Evolutionary conservation across 345 rosid species (phyloP).

Genomic region (Populus nigra): DNA sequence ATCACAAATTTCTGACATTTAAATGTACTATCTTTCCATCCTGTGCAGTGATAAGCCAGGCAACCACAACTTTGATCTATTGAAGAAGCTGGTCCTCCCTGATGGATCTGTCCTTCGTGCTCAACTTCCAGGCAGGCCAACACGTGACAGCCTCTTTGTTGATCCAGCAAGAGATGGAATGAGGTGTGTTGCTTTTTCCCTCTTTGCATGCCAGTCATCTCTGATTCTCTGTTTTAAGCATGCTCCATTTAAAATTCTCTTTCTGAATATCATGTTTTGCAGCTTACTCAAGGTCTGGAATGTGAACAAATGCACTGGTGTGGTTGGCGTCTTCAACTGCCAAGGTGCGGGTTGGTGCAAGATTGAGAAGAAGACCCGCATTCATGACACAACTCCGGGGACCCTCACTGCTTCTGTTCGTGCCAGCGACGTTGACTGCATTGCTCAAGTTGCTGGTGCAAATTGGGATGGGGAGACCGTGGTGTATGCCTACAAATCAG

Average conservation of each 20-base stretch:
- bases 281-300: conserved; percentile 96
- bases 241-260: neutral
- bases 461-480: conserved; percentile 78
- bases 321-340: conserved; percentile 93
- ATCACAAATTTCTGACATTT: neutral
- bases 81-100: conserved; percentile 86
- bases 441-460: conserved; percentile 64
- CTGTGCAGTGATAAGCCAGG: conserved; percentile 86
- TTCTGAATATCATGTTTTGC: conserved; percentile 10
- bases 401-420: conserved; percentile 65
- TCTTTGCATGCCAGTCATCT: neutral
- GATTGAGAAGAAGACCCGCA: conserved; percentile 65
- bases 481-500: conserved; percentile 70
- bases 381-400: conserved; percentile 84
- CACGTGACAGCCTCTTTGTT: conserved; percentile 74
- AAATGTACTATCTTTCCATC: neutral
- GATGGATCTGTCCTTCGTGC: conserved; percentile 93
- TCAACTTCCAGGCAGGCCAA: conserved; percentile 86
- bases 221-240: neutral
- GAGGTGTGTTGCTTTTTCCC: conserved; percentile 37
- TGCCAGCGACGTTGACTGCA: conserved; percentile 67
- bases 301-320: conserved; percentile 72
- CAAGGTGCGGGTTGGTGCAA: conserved; percentile 99
- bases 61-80: conserved; percentile 76
- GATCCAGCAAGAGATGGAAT: conserved; percentile 91